Conservation (phyloP, 495 filamentous ascomycete genomes). For the Aspergillus cavernicola region DNA sequence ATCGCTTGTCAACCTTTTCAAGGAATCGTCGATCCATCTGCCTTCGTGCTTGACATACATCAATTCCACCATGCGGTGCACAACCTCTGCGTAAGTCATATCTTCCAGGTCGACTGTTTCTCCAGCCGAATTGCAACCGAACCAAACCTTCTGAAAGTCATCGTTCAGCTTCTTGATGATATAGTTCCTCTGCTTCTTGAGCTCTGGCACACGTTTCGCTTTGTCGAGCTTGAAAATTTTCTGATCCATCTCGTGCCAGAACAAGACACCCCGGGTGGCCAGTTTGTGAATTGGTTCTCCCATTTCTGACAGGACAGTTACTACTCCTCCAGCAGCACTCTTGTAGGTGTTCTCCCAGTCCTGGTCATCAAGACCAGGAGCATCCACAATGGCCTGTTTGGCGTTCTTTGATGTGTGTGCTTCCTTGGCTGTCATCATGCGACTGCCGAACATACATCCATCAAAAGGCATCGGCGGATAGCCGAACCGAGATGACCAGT, state of each 20-base stretch:
- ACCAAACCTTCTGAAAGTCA: constrained; percentile 99
- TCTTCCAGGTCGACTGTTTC: constrained; percentile 91
- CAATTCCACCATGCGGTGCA: constrained; percentile 90
- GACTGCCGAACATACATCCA: constrained; percentile 83
- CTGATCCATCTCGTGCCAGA: constrained; percentile 98
- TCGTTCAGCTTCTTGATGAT: constrained; percentile 98
- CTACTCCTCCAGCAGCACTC: constrained; percentile 82
- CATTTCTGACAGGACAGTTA: constrained; percentile 98
- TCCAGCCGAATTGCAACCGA: constrained; percentile 74
- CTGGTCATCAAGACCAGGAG: constrained; percentile 77
- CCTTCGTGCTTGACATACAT: constrained; percentile 94
- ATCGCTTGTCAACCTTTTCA: constrained; percentile 78
- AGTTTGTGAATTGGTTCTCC: constrained; percentile 98
- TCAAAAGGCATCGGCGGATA: constrained; percentile 95
- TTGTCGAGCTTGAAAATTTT: constrained; percentile 97
- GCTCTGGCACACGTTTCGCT: constrained; percentile 84
- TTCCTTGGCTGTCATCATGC: constrained; percentile 94
- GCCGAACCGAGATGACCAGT: constrained; percentile 78
- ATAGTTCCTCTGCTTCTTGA: constrained; percentile 87
- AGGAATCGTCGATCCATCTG: constrained; percentile 89
- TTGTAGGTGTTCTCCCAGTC: constrained; percentile 99
- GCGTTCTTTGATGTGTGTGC: constrained; percentile 88
- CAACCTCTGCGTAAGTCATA: constrained; percentile 94
- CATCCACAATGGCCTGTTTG: constrained; percentile 93
- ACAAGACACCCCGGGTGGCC: constrained; percentile 86